phyloP scores from a whole-genome alignment of 495 filamentous ascomycete species.

The Bacidia gigantensis region DNA sequence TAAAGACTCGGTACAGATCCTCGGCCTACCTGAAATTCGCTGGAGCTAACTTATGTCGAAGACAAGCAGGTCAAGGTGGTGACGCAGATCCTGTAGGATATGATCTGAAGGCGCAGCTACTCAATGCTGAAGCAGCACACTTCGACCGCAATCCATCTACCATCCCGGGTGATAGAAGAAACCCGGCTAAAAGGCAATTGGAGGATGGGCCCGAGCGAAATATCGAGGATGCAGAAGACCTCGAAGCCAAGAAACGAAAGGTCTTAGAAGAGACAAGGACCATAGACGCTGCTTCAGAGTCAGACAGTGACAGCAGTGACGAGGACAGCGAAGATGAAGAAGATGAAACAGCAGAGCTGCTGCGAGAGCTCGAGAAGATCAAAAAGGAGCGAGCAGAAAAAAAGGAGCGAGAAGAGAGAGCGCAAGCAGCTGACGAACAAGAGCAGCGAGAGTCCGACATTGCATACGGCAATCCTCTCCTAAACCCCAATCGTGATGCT shows the following conservation, averaged over 20 bases:
- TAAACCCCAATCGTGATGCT: conserved; percentile 61
- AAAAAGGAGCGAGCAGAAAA: conserved; percentile 78
- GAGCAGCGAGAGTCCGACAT: conserved; percentile 78
- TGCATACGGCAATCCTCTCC: conserved; percentile 78
- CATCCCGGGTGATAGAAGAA: conserved; percentile 25
- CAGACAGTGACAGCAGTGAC: conserved; percentile 55
- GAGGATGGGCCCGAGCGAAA: conserved; percentile 32
- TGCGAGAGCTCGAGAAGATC: conserved; percentile 90
- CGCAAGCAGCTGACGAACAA: conserved; percentile 61
- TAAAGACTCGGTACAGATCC: conserved; percentile 61
- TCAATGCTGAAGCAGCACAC: conserved; percentile 76
- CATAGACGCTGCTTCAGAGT: conserved; percentile 80
- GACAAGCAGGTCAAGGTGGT: conserved; percentile 79
- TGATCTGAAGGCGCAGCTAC: conserved; percentile 82
- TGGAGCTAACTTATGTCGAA: conserved; percentile 19
- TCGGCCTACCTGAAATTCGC: conserved; percentile 8
- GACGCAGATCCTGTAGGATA: conserved; percentile 58
- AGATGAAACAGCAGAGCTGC: conserved; percentile 79
- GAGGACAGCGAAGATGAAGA: conserved; percentile 70
- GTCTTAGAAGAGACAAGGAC: conserved; percentile 81
- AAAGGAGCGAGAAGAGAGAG: conserved; percentile 65
- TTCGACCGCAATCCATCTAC: conserved; percentile 61
- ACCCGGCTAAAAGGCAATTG: conserved; percentile 51
- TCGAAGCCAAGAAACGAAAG: conserved; percentile 69
- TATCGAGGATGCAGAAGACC: conserved; percentile 49